Evolutionary conservation across 2,329 filamentous ascomycete species (phyloP).

Genomic region (Curvularia hawaiiensis): DNA sequence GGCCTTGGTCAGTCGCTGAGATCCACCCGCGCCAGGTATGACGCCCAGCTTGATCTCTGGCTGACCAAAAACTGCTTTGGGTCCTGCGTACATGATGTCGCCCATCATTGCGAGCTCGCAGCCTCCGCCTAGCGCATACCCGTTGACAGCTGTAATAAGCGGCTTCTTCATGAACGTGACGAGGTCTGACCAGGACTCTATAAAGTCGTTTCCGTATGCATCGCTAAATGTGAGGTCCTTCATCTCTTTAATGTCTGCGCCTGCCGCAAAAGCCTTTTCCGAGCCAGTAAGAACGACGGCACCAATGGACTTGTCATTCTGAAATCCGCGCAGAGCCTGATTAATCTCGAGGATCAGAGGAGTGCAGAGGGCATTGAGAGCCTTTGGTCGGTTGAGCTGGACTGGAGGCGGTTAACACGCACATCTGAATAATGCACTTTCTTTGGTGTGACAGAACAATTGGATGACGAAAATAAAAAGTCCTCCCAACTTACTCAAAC

Average conservation of each 20-base stretch:
- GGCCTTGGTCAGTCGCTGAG: constrained; percentile 80
- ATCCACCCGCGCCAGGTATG: constrained; percentile 90
- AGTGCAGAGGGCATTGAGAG: constrained; percentile 90
- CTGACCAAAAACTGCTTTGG: constrained; percentile 88
- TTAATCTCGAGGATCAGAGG: constrained; percentile 86
- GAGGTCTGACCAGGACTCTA: constrained; percentile 90
- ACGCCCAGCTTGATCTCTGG: constrained; percentile 96
- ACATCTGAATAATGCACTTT: not conserved
- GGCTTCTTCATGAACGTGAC: constrained; percentile 88
- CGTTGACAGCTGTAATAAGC: constrained; percentile 90
- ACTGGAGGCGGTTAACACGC: constrained; percentile 59
- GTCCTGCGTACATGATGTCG: constrained; percentile 90
- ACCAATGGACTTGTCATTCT: constrained; percentile 38
- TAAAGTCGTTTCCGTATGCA: constrained; percentile 90
- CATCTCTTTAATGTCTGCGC: constrained; percentile 99
- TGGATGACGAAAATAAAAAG: not conserved
- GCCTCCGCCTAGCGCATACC: constrained; percentile 91
- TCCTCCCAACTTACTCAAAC: constrained; percentile 67
- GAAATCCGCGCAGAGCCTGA: constrained; percentile 44
- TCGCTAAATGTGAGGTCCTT: constrained; percentile 84
- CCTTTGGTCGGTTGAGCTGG: constrained; percentile 91
- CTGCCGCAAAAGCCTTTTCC: constrained; percentile 76
- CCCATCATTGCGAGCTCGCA: constrained; percentile 98
- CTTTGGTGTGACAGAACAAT: not conserved
- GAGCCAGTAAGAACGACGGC: constrained; percentile 78